These are phyloP conservation scores for Tulasnella sp. DNA, from an alignment of 768 basidiomycete genomes.

Conservation along the genomic window DNA sequence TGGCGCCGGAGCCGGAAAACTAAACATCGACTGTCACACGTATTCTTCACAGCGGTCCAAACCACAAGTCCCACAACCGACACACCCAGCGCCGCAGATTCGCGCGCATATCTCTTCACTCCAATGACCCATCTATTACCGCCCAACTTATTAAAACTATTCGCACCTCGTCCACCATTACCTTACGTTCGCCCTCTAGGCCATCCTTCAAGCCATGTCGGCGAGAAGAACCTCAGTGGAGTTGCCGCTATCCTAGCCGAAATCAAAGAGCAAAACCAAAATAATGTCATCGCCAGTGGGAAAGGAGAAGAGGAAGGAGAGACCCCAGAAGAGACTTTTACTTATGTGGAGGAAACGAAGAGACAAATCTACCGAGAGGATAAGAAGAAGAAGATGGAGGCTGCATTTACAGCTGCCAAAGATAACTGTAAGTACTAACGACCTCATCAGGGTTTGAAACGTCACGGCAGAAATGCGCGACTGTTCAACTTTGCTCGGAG, in stretches of 20 bases:
- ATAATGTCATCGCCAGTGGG: slow-evolving; percentile 46
- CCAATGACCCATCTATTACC: slow-evolving; percentile 78
- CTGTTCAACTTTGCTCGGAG: slow-evolving; percentile 14
- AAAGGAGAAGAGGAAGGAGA: slow-evolving; percentile 85
- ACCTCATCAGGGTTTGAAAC: slow-evolving; percentile 6
- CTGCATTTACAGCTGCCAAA: slow-evolving; percentile 78
- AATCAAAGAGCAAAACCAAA: slow-evolving; percentile 79
- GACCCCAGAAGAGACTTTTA: slow-evolving; percentile 50
- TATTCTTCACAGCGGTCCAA: slow-evolving; percentile 14
- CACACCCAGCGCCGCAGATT: slow-evolving; percentile 8
- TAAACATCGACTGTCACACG: slow-evolving; percentile 16
- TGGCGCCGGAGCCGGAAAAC: neutral
- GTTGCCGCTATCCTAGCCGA: slow-evolving; percentile 74
- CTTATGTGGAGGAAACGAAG: slow-evolving; percentile 81
- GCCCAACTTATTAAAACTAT: slow-evolving; percentile 94
- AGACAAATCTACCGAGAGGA: slow-evolving; percentile 78
- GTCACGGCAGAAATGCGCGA: neutral
- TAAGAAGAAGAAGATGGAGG: slow-evolving; percentile 71
- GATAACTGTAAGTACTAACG: slow-evolving; percentile 73
- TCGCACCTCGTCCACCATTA: slow-evolving; percentile 89
- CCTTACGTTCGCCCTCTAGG: slow-evolving; percentile 86
- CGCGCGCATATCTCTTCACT: neutral
- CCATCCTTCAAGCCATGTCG: slow-evolving; percentile 76
- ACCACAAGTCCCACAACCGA: slow-evolving; percentile 20
- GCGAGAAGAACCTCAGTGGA: slow-evolving; percentile 68